Evolutionary conservation across 176 grass and related monocot genomes (phyloP), one percentile per base, ranked within the genome.

Genomic region (Zea luxurians): DNA sequence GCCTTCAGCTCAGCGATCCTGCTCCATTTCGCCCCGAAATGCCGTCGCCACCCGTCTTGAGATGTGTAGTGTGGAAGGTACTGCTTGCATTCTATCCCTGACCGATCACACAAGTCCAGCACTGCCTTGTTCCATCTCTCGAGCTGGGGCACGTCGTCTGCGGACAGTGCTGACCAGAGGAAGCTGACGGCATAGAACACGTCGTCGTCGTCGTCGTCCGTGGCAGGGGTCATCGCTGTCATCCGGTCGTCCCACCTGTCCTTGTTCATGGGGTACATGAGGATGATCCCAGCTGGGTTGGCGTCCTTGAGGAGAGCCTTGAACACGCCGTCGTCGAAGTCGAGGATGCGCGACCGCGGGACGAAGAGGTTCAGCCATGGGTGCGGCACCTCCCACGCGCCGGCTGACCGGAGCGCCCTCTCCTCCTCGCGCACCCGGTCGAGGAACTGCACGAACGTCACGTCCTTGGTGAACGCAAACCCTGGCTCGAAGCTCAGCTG

Each of bases 301-400:
- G 59, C 47, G 1, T 80, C 78, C 12, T 63, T 48, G 0, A 92
- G 53, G 42, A 89, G 77, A 21, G 68, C 62, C 38, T 86, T 90
- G 64, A 92, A 45, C 16, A 97, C 83, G 5, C 58, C 66, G 4
- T 35, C 10, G 13, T 97, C 90, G 1, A 92, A 84, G 55, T 92
- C 87, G 1, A 88, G 59, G 45, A 96, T 84, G 4, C 66, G 83
- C 3, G 85, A 88, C 37, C 71, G 68, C 3, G 93, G 87, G 0
- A 97, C 11, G 57, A 97, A 92, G 50, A 92, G 78, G 70, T 84
- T 97, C 9, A 97, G 40, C 93, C 93, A 97, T 8, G 93, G 90
- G 66, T 92, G 93, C 0, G 80, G 83, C 37, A 90, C 85, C 4
- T 88, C 73, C 90, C 83, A 90, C 10, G 69, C 3, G 0, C 87